Percentiles rank a stretch among this genome's conserved stretches.
Evolutionary conservation across 495 filamentous ascomycete genomes (phyloP).

Genomic region (Hypomontagnella submonticulosa): DNA sequence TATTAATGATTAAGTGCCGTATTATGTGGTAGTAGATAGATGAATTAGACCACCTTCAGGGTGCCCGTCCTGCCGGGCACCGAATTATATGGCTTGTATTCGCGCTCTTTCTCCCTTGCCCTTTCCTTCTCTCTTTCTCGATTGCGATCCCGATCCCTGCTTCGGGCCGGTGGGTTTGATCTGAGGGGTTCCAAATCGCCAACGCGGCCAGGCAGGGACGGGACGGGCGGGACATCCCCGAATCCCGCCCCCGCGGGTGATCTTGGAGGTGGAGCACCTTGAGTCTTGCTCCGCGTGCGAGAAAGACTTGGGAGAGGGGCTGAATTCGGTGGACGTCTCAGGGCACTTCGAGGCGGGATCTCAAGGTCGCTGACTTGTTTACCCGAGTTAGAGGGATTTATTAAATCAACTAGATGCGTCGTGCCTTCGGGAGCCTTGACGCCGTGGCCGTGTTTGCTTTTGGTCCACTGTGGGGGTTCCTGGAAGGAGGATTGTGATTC

Average conservation of each 20-base stretch:
- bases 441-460: slow-evolving; percentile 71
- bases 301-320: slow-evolving; percentile 32
- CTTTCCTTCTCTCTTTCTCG: slow-evolving; percentile 27
- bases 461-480: slow-evolving; percentile 76
- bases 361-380: slow-evolving; percentile 18
- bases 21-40: neutral
- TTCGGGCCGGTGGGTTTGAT: slow-evolving; percentile 22
- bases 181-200: slow-evolving; percentile 4
- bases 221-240: slow-evolving; percentile 41
- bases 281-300: slow-evolving; percentile 45
- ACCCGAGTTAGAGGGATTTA: slow-evolving; percentile 24
- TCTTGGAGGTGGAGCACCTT: slow-evolving; percentile 34
- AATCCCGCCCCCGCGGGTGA: slow-evolving; percentile 2
- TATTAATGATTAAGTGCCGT: slow-evolving; percentile 26
- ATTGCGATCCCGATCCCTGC: slow-evolving; percentile 33
- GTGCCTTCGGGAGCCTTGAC: slow-evolving; percentile 69
- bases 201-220: slow-evolving; percentile 22
- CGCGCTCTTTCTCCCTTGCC: slow-evolving; percentile 40
- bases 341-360: slow-evolving; percentile 38
- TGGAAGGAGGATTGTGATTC: slow-evolving; percentile 78
- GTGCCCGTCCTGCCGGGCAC: slow-evolving; percentile 48
- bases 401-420: slow-evolving; percentile 68
- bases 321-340: slow-evolving; percentile 35
- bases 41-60: slow-evolving; percentile 44
- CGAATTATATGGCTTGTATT: slow-evolving; percentile 45